Base-by-base conservation (phyloP, 306 rosid genomes). In the Cyclanthera cordifolia region DNA sequence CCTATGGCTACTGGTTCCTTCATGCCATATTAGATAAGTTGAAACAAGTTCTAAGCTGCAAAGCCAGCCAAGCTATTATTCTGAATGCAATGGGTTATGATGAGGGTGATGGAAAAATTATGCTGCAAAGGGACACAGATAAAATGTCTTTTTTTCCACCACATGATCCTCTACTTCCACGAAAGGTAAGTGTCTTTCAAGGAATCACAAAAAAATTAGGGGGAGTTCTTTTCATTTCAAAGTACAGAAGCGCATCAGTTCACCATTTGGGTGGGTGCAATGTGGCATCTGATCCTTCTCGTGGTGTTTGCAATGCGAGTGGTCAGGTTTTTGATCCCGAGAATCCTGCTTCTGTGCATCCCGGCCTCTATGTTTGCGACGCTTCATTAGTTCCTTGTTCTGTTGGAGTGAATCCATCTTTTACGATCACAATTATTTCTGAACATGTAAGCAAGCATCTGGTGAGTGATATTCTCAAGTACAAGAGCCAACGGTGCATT, bases 361-460 rank as follows among this genome's bases (percentile, higher is more conserved):
- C 73, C 2, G 76, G 76, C 45, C 78, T 78, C 32, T 78, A 74
- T 39, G 70, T 70, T 7, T 74, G 82, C 6, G 76, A 78, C 48
- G 82, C 78, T 78, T 78, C 82, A 70, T 55, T 78, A 68, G 64
- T 78, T 56, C 82, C 78, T 54, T 74, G 79, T 55, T 78, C 78
- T 63, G 70, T 78, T 55, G 73, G 82, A 34, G 72, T 70, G 64
- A 78, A 78, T 43, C 78, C 82, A 15, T 70, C 78, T 74, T 59
- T 78, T 63, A 78, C 82, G 1, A 78, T 78, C 6, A 27, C 78
- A 14, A 70, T 77, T 19, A 78, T 15, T 11, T 71, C 82, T 48
- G 82, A 78, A 56, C 67, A 63, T 49, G 51, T 78, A 47, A 69
- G 82, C 61, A 70, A 47, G 56, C 51, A 74, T 16, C 76, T 74